Evolutionary conservation across 1,284 basidiomycete species (phyloP), one percentile per base, ranked within the genome.

Genomic region (Sporisorium reilianum): DNA sequence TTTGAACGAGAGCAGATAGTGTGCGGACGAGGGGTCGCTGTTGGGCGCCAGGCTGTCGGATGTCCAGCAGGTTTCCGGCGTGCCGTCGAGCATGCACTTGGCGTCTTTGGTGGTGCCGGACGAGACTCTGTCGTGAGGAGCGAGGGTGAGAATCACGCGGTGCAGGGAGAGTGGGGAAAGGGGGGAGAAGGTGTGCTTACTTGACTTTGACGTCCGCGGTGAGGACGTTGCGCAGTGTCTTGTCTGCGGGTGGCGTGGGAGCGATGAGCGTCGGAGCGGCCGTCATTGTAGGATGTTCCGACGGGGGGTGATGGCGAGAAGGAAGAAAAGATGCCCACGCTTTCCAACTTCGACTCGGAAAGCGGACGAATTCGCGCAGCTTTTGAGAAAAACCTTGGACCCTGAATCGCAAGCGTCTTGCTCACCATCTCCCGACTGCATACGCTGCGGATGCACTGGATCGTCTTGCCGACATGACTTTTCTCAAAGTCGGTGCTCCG

Each of bases 1-100:
- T 28, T 75, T 71, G 53, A 75, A 75, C 2, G 68, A 51, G 51
- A 75, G 32, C 12, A 25, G 23, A 14, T 64, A 58, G 28, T 25
- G 48, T 2, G 59, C 42, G 0, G 59, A 25, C 16, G 48, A 44
- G 18, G 68, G 57, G 18, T 71, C 61, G 41, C 48, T 51, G 48
- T 64, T 64, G 34, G 73, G 68, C 9, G 68, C 20, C 12, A 67
- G 56, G n/a, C 68, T 64, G 38, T 71, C 75, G 7, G 67, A 70
- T 22, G 66, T 71, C 75, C 75, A 77, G 46, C 71, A 75, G 16
- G 75, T 71, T 58, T 77, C 75, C 22, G 54, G 9, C 5, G 59
- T 63, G 5, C 58, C 75, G 49, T 67, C 63, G 34, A 77, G 71
- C 28, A 77, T 55, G 46, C 49, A 64, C 41, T 68, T 74, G n/a